Evolutionary conservation across 1,139 yeast species (phyloP).

Genomic region (Zygoascus sp.): DNA sequence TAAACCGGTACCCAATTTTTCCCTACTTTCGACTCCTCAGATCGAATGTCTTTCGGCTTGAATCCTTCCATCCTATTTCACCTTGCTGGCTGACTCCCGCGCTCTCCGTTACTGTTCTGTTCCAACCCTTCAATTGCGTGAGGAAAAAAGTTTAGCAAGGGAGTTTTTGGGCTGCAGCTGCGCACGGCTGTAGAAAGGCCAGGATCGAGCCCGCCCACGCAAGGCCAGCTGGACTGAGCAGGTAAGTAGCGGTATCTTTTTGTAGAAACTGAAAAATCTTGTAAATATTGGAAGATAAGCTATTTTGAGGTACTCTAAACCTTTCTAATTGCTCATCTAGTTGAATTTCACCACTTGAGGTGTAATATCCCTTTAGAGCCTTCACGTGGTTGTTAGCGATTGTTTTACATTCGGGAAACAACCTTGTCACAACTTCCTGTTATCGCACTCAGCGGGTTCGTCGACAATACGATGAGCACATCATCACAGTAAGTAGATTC

Average conservation of each 20-base stretch:
- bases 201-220: no score
- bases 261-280: no score
- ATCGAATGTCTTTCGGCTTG: conserved; percentile 26
- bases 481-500: conserved; percentile 26
- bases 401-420: not conserved
- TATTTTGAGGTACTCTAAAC: no score
- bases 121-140: not conserved
- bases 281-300: no score
- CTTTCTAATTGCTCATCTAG: no score
- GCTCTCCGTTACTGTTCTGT: no score
- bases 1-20: conserved; percentile 50
- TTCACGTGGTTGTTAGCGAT: not conserved
- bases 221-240: no score
- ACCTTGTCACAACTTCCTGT: not conserved
- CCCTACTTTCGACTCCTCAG: conserved; percentile 51
- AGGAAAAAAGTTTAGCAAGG: not conserved
- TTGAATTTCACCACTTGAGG: no score
- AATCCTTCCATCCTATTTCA: conserved; percentile 8
- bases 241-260: no score
- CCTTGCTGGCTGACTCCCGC: no score
- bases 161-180: not conserved
- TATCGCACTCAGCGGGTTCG: not conserved
- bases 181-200: not conserved
- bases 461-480: conserved; percentile 24
- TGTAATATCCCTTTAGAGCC: no score